Evolutionary conservation across 257 asterid species (phyloP), one percentile per base, ranked within the genome.

Genomic region (Orobanche coerulescens): DNA sequence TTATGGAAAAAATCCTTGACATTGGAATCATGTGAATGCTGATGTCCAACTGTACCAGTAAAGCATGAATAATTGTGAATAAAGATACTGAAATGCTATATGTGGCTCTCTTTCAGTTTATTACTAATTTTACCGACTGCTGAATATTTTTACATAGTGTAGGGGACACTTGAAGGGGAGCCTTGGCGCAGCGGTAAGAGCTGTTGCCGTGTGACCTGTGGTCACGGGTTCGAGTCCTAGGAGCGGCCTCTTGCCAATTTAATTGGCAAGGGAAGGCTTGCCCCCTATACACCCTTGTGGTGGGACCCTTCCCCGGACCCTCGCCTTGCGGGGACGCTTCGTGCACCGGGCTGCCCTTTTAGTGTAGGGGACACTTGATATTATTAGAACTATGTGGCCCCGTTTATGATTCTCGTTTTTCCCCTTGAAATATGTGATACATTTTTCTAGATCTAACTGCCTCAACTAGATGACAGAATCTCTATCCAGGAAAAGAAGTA

Each of bases 371-470:
- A n/a, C n/a, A n/a, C n/a, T n/a, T n/a, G n/a, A n/a, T 24, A 34
- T 33, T 36, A 12, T 58, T 10, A 6, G 43, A 14, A 26, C 4
- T 44, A 26, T 1, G 9, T 36, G 8, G 0, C 11, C 20, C 20
- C 44, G 13, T 14, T 57, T 14, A 6, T 58, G 24, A 34, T 36
- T 48, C n/a, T n/a, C 19, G 3, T 23, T 55, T 50, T 68, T 61
- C 57, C 18, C 57, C 18, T 52, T 22, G 55, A 19, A 9, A 62
- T 44, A 18, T 14, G 42, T 23, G 40, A 23, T 33, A 23, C 36
- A 25, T 44, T 55, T 62, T 9, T 46, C 48, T 62, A 22, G n/a
- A 44, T 54, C 61, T 43, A 20, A 20, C 59, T 53, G 44, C 50
- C 65, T 43, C 53, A 23, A 26, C 63, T 42, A 42, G 14, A 42